Percentiles rank a stretch among this genome's conserved stretches.
Conservation (phyloP, 1,284 basidiomycete genomes). For the Thelephora terrestris region DNA sequence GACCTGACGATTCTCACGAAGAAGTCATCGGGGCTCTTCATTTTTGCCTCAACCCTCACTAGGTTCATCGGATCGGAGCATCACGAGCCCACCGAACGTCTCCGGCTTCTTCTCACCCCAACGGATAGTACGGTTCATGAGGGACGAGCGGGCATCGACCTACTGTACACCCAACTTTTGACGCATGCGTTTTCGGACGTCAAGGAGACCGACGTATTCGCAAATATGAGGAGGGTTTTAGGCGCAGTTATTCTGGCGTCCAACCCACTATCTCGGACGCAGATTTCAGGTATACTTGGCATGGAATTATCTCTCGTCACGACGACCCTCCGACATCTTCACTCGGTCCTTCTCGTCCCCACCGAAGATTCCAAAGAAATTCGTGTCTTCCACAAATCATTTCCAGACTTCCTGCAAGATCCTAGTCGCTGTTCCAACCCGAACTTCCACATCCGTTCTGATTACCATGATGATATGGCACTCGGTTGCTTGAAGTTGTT, state of each 20-base stretch:
- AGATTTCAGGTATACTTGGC: background rate
- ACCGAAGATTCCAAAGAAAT: conserved; percentile 3
- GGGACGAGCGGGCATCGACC: conserved; percentile 5
- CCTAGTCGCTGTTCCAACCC: background rate
- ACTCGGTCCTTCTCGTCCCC: conserved; percentile 5
- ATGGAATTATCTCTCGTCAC: background rate
- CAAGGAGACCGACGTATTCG: background rate
- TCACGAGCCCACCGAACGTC: conserved; percentile 1
- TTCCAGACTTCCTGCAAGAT: conserved; percentile 11
- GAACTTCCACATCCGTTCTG: background rate
- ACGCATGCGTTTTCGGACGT: background rate
- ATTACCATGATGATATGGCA: background rate
- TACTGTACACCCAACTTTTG: background rate
- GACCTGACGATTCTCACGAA: conserved; percentile 6
- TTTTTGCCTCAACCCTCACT: conserved; percentile 10
- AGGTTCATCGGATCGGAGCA: conserved; percentile 5
- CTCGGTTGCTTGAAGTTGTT: background rate
- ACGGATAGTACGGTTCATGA: conserved; percentile 10
- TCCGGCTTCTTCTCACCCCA: conserved; percentile 9
- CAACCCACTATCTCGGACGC: background rate
- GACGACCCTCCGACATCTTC: conserved; percentile 9
- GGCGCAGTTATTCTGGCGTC: background rate
- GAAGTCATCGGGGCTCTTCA: conserved; percentile 8
- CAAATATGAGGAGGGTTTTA: background rate
- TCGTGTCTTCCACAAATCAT: conserved; percentile 15